Conservation (phyloP, 1,284 basidiomycete species). For the Takashimella tepidaria region DNA sequence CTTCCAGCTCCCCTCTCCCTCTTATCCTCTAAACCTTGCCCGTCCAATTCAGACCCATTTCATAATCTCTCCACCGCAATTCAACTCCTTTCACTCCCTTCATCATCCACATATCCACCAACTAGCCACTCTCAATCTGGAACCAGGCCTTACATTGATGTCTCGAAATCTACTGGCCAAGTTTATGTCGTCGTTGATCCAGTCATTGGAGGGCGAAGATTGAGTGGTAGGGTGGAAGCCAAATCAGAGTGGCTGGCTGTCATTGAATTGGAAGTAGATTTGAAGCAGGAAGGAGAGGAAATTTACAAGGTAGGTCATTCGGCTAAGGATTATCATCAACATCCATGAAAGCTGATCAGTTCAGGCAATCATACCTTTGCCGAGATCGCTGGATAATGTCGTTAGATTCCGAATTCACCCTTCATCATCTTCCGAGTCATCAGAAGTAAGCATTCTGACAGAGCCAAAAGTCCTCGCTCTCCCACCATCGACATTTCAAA, state of each 20-base stretch:
- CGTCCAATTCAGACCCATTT: background rate
- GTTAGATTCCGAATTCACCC: conserved; percentile 32
- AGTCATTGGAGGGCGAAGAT: background rate
- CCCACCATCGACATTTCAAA: conserved; percentile 15
- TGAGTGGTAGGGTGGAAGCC: conserved; percentile 14
- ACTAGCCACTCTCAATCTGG: conserved; percentile 2
- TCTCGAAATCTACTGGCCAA: conserved; percentile 32
- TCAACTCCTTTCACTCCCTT: conserved; percentile 22
- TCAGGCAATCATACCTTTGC: conserved; percentile 18
- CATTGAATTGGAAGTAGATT: conserved; percentile 24
- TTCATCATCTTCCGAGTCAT: conserved; percentile 7
- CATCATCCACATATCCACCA: conserved; percentile 21
- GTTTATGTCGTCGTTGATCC: conserved; percentile 28
- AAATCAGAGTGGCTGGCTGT: conserved; percentile 32
- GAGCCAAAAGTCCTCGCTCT: conserved; percentile 34
- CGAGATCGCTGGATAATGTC: conserved; percentile 40
- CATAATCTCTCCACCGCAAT: conserved; percentile 18
- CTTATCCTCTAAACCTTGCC: background rate
- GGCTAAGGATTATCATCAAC: too few species aligned
- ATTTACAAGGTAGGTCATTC: conserved; percentile 20
- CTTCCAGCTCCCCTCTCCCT: conserved; percentile 22
- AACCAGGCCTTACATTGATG: conserved; percentile 26
- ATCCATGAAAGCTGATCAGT: background rate
- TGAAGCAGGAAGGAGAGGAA: conserved; percentile 13
- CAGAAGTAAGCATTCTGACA: conserved; percentile 30